A percentile compares a stretch with the other conserved stretches of the same genome.
Evolutionary conservation across 331 rosid genomes (phyloP).

Genomic region (Rosa hybrid): DNA sequence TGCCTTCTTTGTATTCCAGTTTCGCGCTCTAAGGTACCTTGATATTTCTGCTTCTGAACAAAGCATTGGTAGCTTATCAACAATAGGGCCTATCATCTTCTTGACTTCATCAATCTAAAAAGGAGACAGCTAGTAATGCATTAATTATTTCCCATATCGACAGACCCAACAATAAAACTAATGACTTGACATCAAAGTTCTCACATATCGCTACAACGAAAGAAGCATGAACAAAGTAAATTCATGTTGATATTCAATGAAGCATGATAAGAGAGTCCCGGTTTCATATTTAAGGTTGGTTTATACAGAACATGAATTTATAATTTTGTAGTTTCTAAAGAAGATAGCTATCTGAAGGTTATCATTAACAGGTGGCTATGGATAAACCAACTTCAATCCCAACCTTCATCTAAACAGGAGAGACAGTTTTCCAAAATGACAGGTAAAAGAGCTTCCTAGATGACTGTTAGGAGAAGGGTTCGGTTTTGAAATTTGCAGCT

Average conservation of each 20-base stretch:
- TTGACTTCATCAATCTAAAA: constrained; percentile 59
- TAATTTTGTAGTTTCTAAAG: too few species aligned
- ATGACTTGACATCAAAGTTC: neutral
- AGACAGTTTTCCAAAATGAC: too few species aligned
- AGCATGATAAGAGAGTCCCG: neutral
- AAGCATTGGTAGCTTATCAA: constrained; percentile 47
- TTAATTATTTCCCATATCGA: neutral
- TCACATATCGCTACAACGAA: neutral
- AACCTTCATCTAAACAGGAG: too few species aligned
- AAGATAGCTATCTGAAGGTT: too few species aligned
- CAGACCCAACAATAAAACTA: neutral
- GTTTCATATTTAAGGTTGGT: neutral
- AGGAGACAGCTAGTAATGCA: neutral
- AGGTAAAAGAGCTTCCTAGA: too few species aligned
- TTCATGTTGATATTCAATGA: neutral
- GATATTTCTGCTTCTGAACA: constrained; percentile 59
- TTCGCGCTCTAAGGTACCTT: constrained; percentile 70
- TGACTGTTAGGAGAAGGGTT: neutral
- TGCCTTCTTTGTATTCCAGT: constrained; percentile 63
- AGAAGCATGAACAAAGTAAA: neutral
- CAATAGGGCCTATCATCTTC: constrained; percentile 65
- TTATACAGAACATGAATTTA: too few species aligned
- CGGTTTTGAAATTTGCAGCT: neutral
- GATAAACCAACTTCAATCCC: too few species aligned
- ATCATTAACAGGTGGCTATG: too few species aligned